These are phyloP conservation scores for Cymodocea nodosa DNA, from an alignment of 116 monocot genomes.

Conservation along the genomic window DNA sequence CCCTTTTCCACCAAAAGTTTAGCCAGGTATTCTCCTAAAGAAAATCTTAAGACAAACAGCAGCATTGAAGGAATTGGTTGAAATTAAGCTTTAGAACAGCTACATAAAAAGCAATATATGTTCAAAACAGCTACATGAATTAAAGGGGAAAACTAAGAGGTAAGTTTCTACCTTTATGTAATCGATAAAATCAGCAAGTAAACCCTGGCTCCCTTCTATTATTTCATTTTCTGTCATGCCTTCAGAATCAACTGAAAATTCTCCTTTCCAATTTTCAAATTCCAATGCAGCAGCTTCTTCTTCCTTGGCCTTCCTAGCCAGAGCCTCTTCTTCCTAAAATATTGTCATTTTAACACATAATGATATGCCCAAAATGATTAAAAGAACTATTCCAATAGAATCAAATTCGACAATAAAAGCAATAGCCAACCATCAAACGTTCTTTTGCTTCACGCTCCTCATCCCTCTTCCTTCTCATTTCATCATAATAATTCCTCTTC, in stretches of 20 bases:
- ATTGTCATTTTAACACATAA: constrained; percentile 5
- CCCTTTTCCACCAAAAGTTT: too few relatives aligned
- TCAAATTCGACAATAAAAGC: too few relatives aligned
- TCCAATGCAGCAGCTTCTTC: constrained; percentile 81
- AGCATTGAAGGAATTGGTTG: too few relatives aligned
- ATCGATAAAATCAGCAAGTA: constrained; percentile 78
- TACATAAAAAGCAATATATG: too few relatives aligned
- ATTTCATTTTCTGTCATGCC: constrained; percentile 67
- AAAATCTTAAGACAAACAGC: background rate
- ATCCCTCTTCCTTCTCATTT: constrained; percentile 84
- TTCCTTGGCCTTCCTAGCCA: constrained; percentile 67
- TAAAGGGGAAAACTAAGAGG: background rate
- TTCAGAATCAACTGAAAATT: constrained; percentile 88
- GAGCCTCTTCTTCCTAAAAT: constrained; percentile 84
- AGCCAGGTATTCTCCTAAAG: too few relatives aligned
- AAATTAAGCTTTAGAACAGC: too few relatives aligned
- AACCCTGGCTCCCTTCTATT: constrained; percentile 54
- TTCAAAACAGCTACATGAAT: background rate
- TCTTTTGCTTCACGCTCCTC: constrained; percentile 89
- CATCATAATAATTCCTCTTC: constrained; percentile 80
- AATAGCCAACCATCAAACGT: constrained; percentile 41
- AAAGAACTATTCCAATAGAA: background rate
- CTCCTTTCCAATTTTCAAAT: constrained; percentile 96
- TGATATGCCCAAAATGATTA: background rate
- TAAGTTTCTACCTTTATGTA: constrained; percentile 59